These are phyloP conservation scores for Lipomyces mesembrius DNA, from an alignment of 805 yeast genomes.

Conservation along the genomic window DNA sequence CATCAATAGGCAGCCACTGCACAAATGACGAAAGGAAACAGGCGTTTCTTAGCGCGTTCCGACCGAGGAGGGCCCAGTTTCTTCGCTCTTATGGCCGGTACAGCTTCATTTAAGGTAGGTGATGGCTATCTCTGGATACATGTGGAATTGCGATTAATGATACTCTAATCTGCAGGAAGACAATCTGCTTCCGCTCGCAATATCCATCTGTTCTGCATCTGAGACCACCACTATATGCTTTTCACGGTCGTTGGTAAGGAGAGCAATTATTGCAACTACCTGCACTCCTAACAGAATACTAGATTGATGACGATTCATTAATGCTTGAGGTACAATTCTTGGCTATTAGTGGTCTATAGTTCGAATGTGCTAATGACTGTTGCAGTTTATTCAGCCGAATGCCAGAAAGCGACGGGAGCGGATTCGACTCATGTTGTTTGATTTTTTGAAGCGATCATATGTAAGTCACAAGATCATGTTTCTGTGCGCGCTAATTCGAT, in stretches of 20 bases:
- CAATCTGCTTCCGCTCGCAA: neutral
- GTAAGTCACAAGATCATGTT: neutral
- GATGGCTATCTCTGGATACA: neutral
- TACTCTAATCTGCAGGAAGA: neutral
- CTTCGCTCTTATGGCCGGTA: neutral
- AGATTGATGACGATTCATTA: neutral
- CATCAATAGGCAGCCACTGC: neutral
- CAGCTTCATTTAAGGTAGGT: neutral
- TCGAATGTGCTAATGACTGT: neutral
- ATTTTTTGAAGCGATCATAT: constrained; percentile 3
- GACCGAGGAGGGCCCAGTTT: neutral
- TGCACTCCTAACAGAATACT: neutral
- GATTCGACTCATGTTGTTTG: neutral
- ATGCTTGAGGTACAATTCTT: neutral
- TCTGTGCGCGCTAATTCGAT: neutral
- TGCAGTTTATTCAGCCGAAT: neutral
- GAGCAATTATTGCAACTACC: neutral
- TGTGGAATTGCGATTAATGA: neutral
- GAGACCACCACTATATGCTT: neutral
- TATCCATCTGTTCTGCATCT: neutral
- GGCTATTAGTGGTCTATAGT: neutral
- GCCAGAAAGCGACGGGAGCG: neutral
- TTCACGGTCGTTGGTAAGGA: neutral
- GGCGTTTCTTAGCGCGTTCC: neutral
- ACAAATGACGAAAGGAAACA: neutral